These are phyloP conservation scores for Colletotrichum sp. DNA, from an alignment of 2,329 filamentous ascomycete species.

Conservation along the genomic window DNA sequence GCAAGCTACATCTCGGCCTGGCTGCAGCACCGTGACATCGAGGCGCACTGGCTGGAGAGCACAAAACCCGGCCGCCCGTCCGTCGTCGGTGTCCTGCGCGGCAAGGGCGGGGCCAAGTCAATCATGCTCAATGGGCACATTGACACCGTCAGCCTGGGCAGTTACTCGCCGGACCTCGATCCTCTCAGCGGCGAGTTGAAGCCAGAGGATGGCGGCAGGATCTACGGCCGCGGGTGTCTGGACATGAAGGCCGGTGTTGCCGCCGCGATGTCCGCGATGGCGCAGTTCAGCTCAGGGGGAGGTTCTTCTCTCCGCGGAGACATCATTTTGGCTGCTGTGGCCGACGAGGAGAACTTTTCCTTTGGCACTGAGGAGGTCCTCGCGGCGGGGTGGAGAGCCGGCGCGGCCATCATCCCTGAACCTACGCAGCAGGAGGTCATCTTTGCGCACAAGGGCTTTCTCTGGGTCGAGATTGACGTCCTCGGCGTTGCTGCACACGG, in stretches of 20 bases:
- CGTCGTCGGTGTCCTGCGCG: conserved; percentile 51
- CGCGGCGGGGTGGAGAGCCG: conserved; percentile 56
- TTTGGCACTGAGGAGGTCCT: conserved; percentile 57
- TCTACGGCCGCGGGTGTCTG: conserved; percentile 51
- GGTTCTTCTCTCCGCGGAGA: conserved; percentile 49
- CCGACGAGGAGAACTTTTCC: conserved; percentile 57
- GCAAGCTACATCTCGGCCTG: conserved; percentile 53
- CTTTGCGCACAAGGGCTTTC: conserved; percentile 56
- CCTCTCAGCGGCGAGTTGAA: conserved; percentile 44
- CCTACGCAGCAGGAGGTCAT: conserved; percentile 48
- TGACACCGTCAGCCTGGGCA: conserved; percentile 54
- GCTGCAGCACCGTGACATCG: conserved; percentile 56
- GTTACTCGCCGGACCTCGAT: conserved; percentile 45
- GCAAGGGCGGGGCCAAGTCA: conserved; percentile 49
- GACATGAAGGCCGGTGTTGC: conserved; percentile 61
- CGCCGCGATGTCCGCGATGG: conserved; percentile 46
- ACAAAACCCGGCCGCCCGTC: conserved; percentile 50
- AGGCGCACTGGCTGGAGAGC: conserved; percentile 53
- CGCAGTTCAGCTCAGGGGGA: conserved; percentile 24
- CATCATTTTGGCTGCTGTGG: conserved; percentile 57
- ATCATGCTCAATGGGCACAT: conserved; percentile 60
- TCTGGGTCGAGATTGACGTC: conserved; percentile 48
- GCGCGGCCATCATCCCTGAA: conserved; percentile 55
- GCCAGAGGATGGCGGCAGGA: conserved; percentile 36
- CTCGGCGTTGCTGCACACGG: conserved; percentile 48